These are phyloP conservation scores for Alliaria petiolata DNA, from an alignment of 345 rosid genomes.

Conservation along the genomic window DNA sequence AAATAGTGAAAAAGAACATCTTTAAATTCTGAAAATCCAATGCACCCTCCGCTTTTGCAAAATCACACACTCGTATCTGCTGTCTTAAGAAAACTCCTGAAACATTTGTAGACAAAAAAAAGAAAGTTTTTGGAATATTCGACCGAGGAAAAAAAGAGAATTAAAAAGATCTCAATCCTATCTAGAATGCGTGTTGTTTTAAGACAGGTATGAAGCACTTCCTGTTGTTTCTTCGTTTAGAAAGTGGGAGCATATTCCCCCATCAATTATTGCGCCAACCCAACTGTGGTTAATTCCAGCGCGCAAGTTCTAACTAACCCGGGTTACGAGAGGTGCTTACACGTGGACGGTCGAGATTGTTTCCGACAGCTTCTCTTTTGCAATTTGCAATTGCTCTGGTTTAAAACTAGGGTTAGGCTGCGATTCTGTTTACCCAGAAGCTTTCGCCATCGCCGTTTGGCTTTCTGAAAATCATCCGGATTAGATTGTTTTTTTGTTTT, in stretches of 20 bases:
- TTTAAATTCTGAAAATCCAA: not conserved
- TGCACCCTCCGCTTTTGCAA: not conserved
- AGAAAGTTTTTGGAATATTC: not conserved
- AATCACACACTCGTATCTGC: not conserved
- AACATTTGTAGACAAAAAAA: not conserved
- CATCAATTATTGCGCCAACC: constrained; percentile 40
- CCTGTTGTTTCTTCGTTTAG: not conserved
- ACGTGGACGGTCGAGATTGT: constrained; percentile 50
- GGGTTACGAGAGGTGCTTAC: constrained; percentile 21
- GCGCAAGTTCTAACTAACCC: constrained; percentile 28
- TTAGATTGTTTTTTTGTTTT: not conserved
- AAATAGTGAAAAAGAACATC: not conserved
- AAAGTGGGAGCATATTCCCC: constrained; percentile 18
- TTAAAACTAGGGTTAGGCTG: constrained; percentile 49
- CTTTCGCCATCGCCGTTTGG: constrained; percentile 16
- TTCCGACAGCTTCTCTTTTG: constrained; percentile 18
- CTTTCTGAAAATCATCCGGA: constrained; percentile 3
- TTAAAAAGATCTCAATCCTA: not conserved
- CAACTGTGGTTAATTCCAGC: constrained; percentile 37
- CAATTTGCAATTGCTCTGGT: constrained; percentile 18
- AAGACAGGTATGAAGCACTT: not conserved
- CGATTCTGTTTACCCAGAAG: constrained; percentile 15
- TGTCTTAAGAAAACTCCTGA: not conserved
- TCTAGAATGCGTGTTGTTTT: constrained; percentile 21
- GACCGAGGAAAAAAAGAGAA: not conserved